phyloP scores from a whole-genome alignment of 805 yeast genomes.

The Pichia scutulata region DNA sequence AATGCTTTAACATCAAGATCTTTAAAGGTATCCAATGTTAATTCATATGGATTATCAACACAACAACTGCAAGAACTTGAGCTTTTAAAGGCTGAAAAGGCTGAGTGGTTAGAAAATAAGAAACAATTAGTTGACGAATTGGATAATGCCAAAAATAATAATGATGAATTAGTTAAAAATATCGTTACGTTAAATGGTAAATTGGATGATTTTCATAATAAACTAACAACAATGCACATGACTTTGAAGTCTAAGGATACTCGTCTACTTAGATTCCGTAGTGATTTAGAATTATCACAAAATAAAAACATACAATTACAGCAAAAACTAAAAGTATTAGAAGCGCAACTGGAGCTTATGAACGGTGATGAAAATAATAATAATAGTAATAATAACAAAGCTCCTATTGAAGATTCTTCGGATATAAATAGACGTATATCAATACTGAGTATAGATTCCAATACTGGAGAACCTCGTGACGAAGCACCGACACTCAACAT shows the following conservation, averaged over 20 bases:
- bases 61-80: constrained; percentile 41
- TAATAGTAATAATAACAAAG: constrained; percentile 1
- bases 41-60: constrained; percentile 4
- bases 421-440: constrained; percentile 29
- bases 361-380: too few relatives aligned
- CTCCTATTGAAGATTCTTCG: constrained; percentile 1
- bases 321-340: constrained; percentile 15
- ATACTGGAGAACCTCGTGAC: constrained; percentile 9
- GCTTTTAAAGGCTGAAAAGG: constrained; percentile 46
- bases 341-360: constrained; percentile 9
- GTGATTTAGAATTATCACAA: constrained; percentile 55
- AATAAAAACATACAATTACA: constrained; percentile 33
- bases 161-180: constrained; percentile 28
- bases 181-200: constrained; percentile 28
- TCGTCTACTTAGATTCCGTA: constrained; percentile 49
- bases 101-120: constrained; percentile 35
- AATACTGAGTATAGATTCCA: constrained; percentile 26
- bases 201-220: constrained; percentile 39
- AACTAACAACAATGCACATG: constrained; percentile 42
- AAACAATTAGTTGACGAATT: constrained; percentile 24
- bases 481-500: constrained; percentile 9
- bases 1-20: constrained; percentile 24
- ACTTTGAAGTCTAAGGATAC: constrained; percentile 61
- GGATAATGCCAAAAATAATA: constrained; percentile 24
- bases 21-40: constrained; percentile 16